phyloP scores from a whole-genome alignment of 139 green algal genomes.

The Closterium sp. region DNA sequence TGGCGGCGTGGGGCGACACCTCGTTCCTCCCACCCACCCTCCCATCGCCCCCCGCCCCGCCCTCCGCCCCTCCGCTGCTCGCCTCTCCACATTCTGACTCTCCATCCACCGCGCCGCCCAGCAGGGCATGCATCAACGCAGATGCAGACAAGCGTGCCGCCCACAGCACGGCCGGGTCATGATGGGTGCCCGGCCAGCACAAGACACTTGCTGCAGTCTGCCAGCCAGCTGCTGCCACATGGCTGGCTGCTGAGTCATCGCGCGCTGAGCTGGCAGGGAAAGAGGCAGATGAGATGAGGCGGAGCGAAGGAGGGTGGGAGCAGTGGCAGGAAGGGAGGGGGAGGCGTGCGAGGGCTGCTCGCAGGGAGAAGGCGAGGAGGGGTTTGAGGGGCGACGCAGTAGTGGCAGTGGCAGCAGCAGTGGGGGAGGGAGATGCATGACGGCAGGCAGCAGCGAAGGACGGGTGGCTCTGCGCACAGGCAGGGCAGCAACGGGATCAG shows the following conservation, averaged over 20 bases:
- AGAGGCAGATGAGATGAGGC: background rate
- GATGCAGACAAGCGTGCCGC: background rate
- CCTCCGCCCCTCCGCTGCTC: background rate
- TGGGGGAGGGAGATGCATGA: background rate
- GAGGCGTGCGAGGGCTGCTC: background rate
- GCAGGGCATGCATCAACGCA: background rate
- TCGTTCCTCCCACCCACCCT: background rate
- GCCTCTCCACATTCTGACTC: background rate
- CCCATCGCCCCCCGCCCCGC: background rate
- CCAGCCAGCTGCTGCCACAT: background rate
- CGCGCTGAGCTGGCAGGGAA: background rate
- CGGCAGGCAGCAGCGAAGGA: background rate
- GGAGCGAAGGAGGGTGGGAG: background rate
- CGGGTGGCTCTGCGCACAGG: background rate
- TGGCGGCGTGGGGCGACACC: background rate
- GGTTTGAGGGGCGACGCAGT: background rate
- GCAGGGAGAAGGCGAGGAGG: background rate
- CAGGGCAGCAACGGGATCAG: no score
- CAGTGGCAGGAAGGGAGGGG: background rate
- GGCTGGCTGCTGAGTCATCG: background rate
- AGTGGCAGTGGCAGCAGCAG: background rate
- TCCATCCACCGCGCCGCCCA: background rate
- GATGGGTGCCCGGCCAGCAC: background rate
- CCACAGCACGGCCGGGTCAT: background rate
- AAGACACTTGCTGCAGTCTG: background rate